Percentiles rank a stretch among this genome's conserved stretches.
Evolutionary conservation across 2,329 filamentous ascomycete species (phyloP).

Genomic region (Fusarium sarcochroum): DNA sequence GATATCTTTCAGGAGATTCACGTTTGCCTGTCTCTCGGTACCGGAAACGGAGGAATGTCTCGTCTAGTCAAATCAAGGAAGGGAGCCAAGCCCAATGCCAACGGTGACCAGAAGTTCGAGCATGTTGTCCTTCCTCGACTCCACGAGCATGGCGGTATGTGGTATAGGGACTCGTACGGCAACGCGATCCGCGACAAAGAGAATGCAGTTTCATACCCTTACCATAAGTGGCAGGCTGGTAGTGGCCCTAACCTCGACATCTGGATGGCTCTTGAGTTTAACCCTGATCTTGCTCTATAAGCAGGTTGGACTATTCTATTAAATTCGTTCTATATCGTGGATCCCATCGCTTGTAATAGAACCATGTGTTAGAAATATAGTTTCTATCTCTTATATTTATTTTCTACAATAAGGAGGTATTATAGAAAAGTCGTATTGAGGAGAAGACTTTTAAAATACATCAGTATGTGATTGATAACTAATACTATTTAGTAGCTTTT

Average conservation of each 20-base stretch:
- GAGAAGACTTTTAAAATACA: too few relatives aligned
- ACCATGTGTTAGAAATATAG: too few relatives aligned
- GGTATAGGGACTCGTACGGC: conserved; percentile 9
- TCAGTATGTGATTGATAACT: too few relatives aligned
- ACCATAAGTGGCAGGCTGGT: conserved; percentile 24
- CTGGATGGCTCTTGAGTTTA: conserved; percentile 30
- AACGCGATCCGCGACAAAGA: conserved; percentile 9
- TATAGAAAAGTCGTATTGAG: too few relatives aligned
- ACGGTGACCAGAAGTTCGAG: background rate
- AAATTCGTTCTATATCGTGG: too few relatives aligned
- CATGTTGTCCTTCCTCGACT: background rate
- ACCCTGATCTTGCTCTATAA: conserved; percentile 10
- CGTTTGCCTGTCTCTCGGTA: background rate
- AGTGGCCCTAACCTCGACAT: conserved; percentile 18
- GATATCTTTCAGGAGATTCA: background rate
- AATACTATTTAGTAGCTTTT: too few relatives aligned
- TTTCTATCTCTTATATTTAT: too few relatives aligned
- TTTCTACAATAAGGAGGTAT: too few relatives aligned
- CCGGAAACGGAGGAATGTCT: background rate
- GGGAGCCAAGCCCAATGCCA: background rate
- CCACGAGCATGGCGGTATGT: conserved; percentile 21
- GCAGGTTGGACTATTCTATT: too few relatives aligned
- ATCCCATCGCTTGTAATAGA: too few relatives aligned
- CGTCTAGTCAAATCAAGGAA: background rate
- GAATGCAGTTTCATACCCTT: conserved; percentile 14